These are phyloP conservation scores for Leishmania arabica DNA, from an alignment of 208 protist species.

Conservation along the genomic window DNA sequence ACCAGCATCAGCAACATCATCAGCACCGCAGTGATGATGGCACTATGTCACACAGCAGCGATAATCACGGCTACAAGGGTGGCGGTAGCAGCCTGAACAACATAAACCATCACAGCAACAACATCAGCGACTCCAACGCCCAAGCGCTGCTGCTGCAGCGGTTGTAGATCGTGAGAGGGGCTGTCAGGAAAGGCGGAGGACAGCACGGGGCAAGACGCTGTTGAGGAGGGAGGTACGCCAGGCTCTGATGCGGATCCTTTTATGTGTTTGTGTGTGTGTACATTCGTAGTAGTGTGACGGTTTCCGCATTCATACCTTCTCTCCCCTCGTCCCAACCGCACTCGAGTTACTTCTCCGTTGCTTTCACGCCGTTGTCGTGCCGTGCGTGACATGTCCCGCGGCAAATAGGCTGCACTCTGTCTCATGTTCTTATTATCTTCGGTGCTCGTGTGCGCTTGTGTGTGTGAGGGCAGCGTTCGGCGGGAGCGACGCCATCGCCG, in stretches of 20 bases:
- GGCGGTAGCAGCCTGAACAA: neutral
- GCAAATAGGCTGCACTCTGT: neutral
- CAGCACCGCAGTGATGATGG: neutral
- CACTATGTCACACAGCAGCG: neutral
- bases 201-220: neutral
- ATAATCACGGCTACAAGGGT: neutral
- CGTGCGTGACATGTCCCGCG: neutral
- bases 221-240: neutral
- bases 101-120: conserved; percentile 6
- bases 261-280: conserved; percentile 6
- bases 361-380: neutral
- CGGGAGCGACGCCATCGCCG: neutral
- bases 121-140: conserved; percentile 11
- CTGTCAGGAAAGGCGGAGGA: neutral
- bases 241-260: neutral
- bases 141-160: conserved; percentile 3
- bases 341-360: neutral
- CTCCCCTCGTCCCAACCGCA: neutral
- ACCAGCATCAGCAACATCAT: conserved; percentile 7
- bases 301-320: neutral
- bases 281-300: neutral
- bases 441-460: neutral
- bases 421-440: neutral
- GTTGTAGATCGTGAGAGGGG: neutral
- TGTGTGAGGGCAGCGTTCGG: neutral